Percentiles rank a stretch among this genome's conserved stretches.
Conservation (phyloP, 2,329 filamentous ascomycete species). For the Microcera coccophila region DNA sequence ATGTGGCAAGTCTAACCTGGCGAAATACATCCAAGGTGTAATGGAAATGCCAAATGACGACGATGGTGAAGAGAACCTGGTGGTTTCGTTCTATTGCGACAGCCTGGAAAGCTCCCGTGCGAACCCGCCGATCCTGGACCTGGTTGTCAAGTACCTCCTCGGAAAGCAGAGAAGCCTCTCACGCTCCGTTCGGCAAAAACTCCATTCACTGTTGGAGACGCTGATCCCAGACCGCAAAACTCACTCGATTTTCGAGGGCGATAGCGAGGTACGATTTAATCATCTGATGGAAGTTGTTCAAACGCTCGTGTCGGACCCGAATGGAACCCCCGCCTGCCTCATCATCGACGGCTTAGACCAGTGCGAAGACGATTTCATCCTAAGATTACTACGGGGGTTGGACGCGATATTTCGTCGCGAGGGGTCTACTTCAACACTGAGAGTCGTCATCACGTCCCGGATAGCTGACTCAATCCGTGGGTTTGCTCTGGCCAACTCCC, state of each 20-base stretch:
- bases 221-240: conserved; percentile 6
- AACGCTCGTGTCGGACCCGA: conserved; percentile 5
- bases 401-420: conserved; percentile 14
- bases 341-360: conserved; percentile 21
- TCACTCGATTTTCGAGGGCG: background rate
- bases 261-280: conserved; percentile 9
- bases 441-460: conserved; percentile 11
- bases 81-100: conserved; percentile 20
- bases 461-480: conserved; percentile 17
- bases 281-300: conserved; percentile 17
- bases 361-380: conserved; percentile 13
- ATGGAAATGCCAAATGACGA: conserved; percentile 10
- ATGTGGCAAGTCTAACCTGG: conserved; percentile 19
- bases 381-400: conserved; percentile 11
- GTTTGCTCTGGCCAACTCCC: conserved; percentile 12
- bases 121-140: conserved; percentile 18
- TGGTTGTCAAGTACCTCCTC: conserved; percentile 13
- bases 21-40: conserved; percentile 17
- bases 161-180: conserved; percentile 12
- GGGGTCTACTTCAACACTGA: conserved; percentile 4
- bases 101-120: conserved; percentile 16
- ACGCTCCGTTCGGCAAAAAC: conserved; percentile 6
- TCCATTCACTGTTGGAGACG: conserved; percentile 11
- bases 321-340: conserved; percentile 9
- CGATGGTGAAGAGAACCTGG: conserved; percentile 7